Evolutionary conservation across 345 rosid genomes (phyloP).

Genomic region (Theobroma cacao): DNA sequence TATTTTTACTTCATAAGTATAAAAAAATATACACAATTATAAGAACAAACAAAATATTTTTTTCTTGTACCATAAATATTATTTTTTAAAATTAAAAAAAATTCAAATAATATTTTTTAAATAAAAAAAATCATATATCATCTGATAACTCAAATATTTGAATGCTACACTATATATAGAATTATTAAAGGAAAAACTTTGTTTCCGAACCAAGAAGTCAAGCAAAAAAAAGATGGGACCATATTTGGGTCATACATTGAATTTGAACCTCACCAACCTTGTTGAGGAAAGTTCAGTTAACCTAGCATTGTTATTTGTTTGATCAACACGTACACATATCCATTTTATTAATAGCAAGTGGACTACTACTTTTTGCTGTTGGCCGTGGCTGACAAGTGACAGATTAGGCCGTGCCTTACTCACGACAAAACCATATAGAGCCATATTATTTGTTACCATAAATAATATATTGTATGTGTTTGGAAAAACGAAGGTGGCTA

Average conservation of each 20-base stretch:
- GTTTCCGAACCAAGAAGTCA: not conserved
- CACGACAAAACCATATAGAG: too few relatives aligned
- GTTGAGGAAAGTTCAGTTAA: not conserved
- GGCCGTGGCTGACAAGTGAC: too few relatives aligned
- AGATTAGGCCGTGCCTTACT: too few relatives aligned
- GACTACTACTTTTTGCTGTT: not conserved
- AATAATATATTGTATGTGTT: too few relatives aligned
- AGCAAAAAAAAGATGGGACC: not conserved
- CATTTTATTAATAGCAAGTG: not conserved
- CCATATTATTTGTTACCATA: too few relatives aligned
- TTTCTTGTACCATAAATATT: not conserved
- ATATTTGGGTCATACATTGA: not conserved
- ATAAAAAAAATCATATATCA: too few relatives aligned
- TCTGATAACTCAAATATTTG: too few relatives aligned
- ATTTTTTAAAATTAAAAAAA: too few relatives aligned
- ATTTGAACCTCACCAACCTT: not conserved
- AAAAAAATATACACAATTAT: not conserved
- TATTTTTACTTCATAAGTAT: not conserved
- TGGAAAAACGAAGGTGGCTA: not conserved
- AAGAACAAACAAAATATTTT: not conserved
- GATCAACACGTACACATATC: not conserved
- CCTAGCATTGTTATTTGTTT: not conserved
- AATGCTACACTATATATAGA: too few relatives aligned
- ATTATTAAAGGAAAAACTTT: not conserved
- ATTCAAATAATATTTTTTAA: too few relatives aligned